Conservation (phyloP, 2,329 filamentous ascomycete species). For the Trichoderma arundinaceum region DNA sequence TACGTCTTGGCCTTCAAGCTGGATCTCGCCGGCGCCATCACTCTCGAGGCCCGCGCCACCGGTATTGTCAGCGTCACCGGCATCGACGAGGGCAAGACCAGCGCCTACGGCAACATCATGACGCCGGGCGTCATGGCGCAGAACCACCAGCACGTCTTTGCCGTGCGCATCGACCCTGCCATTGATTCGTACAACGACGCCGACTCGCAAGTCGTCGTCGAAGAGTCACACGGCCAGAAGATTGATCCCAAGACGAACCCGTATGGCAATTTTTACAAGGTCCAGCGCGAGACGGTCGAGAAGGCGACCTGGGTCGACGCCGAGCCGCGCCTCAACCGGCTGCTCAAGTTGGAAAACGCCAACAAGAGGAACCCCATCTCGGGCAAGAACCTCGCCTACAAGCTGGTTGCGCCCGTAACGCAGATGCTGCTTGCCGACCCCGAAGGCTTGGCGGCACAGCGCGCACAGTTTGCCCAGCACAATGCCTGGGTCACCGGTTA, state of each 20-base stretch:
- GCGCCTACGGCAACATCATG: conserved; percentile 65
- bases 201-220: conserved; percentile 56
- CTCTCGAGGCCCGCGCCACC: conserved; percentile 67
- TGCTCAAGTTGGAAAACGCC: conserved; percentile 56
- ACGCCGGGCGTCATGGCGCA: conserved; percentile 68
- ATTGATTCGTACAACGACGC: conserved; percentile 56
- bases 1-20: conserved; percentile 62
- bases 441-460: conserved; percentile 49
- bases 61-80: conserved; percentile 67
- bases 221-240: conserved; percentile 46
- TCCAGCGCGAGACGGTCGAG: conserved; percentile 55
- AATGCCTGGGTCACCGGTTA: conserved; percentile 57
- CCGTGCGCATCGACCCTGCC: conserved; percentile 67
- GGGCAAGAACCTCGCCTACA: conserved; percentile 57
- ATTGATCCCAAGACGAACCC: conserved; percentile 62
- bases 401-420: conserved; percentile 52
- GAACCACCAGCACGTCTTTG: conserved; percentile 75
- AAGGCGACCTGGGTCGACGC: conserved; percentile 57
- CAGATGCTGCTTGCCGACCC: conserved; percentile 55
- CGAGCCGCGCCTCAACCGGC: conserved; percentile 57
- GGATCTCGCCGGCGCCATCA: conserved; percentile 65
- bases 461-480: conserved; percentile 54
- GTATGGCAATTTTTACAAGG: conserved; percentile 64
- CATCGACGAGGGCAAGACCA: conserved; percentile 61
- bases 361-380: conserved; percentile 53